Conservation (phyloP, 768 basidiomycete genomes). For the Trametes meyenii region DNA sequence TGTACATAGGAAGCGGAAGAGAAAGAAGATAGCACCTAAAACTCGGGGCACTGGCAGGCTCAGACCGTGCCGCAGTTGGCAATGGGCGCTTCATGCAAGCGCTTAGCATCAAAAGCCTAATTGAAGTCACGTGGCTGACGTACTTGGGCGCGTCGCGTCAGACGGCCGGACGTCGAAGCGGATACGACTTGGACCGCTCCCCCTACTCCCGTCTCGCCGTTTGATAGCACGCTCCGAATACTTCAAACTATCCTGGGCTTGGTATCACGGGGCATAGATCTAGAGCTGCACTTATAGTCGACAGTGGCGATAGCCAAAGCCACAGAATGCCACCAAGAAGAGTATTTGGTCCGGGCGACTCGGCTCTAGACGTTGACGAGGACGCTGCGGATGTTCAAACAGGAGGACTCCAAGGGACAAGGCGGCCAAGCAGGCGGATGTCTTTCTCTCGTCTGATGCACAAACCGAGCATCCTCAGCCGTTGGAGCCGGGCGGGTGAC, state of each 20-base stretch:
- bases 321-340: conserved; percentile 18
- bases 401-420: neutral
- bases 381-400: neutral
- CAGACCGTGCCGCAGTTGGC: too few relatives aligned
- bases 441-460: conserved; percentile 30
- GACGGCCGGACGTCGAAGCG: neutral
- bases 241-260: neutral
- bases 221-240: neutral
- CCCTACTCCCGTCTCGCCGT: neutral
- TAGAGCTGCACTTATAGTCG: too few relatives aligned
- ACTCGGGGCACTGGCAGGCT: too few relatives aligned
- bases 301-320: neutral
- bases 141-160: conserved; percentile 8
- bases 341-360: conserved; percentile 23
- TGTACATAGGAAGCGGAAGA: too few relatives aligned
- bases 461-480: conserved; percentile 27
- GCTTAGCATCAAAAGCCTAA: neutral
- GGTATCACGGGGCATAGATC: neutral
- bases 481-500: conserved; percentile 26
- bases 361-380: conserved; percentile 16
- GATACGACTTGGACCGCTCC: neutral
- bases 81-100: neutral
- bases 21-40: too few relatives aligned
- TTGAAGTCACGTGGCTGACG: neutral
- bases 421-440: conserved; percentile 26